Evolutionary conservation across 2,329 filamentous ascomycete genomes (phyloP), one percentile per base, ranked within the genome.

Genomic region (Ilyonectria destructans): DNA sequence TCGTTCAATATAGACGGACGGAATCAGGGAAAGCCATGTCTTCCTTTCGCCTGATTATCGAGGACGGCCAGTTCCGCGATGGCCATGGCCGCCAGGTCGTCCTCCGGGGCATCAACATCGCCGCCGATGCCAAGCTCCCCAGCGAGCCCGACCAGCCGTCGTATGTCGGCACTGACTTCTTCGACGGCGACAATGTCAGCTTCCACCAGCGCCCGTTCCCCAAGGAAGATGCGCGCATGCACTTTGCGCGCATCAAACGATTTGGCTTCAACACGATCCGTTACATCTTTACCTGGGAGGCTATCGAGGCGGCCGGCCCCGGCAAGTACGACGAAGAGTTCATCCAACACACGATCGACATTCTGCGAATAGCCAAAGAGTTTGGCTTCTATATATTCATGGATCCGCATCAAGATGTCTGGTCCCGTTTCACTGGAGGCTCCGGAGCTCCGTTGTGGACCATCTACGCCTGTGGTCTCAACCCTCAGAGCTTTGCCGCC

Each of bases 341-440:
- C 88, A 95, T 98, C 72, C 87, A 93, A 72, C 94, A 97, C 79
- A 99, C 96, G 1, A 94, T 99, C 72, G 88, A 93, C 45, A 86
- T 97, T 12, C 82, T 99, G 74, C 89, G 95, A 64, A 86, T 95
- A 71, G 95, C 95, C 43, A 97, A 95, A 79, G 87, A 90, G 43
- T 98, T 97, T 84, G 94, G 93, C 31, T 98, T 99, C 80, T 97
- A 97, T 77, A 87, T 99, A 57, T 98, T 98, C 79, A 97, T 99
- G 94, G 97, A 99, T 75, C 96, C 97, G 21, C 96, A 99, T 80
- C 96, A 99, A 85, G 96, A 99, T 84, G 96, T 98, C 75, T 99
- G 96, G 96, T 98, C 96, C 37, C 89, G 96, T 62, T 96, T 96
- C 78, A 95, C 93, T 6, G 96, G 96, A 51, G 96, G 96, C 54